These are phyloP conservation scores for Ceratocystis destructans DNA, from an alignment of 2,329 filamentous ascomycete genomes.

Conservation along the genomic window DNA sequence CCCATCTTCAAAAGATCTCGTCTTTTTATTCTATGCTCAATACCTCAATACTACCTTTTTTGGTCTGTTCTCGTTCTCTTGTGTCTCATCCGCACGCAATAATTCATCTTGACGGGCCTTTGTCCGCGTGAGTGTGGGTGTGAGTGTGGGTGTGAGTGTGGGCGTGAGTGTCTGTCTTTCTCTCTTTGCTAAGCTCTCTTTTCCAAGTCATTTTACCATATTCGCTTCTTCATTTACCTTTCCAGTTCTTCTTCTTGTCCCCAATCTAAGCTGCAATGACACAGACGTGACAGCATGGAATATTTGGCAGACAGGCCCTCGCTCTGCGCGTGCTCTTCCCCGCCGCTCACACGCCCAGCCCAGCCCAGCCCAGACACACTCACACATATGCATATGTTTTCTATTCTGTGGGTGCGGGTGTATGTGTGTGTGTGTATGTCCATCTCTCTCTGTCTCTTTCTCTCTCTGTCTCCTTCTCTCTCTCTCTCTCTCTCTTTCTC, in stretches of 20 bases:
- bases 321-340: neutral
- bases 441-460: too few species aligned
- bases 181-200: neutral
- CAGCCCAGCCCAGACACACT: too few species aligned
- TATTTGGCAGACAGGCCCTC: neutral
- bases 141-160: neutral
- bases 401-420: too few species aligned
- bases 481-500: too few species aligned
- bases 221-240: neutral
- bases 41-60: neutral
- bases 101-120: constrained; percentile 5
- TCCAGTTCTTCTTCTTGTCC: neutral
- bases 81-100: neutral
- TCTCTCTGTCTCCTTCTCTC: too few species aligned
- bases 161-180: neutral
- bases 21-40: neutral
- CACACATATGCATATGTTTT: too few species aligned
- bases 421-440: too few species aligned
- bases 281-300: neutral
- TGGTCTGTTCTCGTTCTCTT: neutral
- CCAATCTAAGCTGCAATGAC: neutral
- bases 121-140: neutral
- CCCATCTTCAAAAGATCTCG: neutral
- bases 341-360: too few species aligned
- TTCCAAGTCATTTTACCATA: neutral